These are phyloP conservation scores for Candolleomyces efflorescens DNA, from an alignment of 768 basidiomycete species.

Conservation along the genomic window DNA sequence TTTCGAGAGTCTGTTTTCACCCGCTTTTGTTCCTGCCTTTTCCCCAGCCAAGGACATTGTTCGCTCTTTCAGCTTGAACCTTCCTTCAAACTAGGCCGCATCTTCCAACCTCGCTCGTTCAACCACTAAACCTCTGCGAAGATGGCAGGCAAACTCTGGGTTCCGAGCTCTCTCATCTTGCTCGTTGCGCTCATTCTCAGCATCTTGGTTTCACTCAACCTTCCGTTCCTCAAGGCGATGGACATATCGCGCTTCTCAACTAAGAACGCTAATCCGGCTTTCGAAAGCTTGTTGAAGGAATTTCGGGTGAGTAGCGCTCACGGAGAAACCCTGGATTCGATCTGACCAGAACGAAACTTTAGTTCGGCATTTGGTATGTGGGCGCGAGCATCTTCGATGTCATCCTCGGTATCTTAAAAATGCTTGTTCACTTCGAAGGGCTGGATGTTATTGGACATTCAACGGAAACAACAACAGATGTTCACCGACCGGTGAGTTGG, in stretches of 20 bases:
- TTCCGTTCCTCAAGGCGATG: constrained; percentile 62
- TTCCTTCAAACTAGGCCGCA: not conserved
- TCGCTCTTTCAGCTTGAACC: not conserved
- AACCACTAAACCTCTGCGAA: not conserved
- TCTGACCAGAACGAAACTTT: not conserved
- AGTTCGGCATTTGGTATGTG: constrained; percentile 70
- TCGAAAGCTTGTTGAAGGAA: constrained; percentile 32
- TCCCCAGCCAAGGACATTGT: too few relatives aligned
- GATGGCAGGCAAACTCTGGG: constrained; percentile 48
- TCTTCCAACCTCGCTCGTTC: not conserved
- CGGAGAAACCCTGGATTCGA: not conserved
- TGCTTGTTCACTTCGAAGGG: constrained; percentile 35
- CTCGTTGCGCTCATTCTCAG: constrained; percentile 47
- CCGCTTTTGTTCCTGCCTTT: too few relatives aligned
- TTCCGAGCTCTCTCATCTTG: constrained; percentile 38
- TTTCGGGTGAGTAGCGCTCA: not conserved
- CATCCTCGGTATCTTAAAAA: not conserved
- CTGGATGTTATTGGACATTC: constrained; percentile 49
- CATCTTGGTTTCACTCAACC: constrained; percentile 64
- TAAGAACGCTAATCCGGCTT: constrained; percentile 5
- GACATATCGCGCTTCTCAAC: constrained; percentile 52
- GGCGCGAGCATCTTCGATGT: constrained; percentile 7
- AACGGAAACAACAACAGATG: constrained; percentile 43
- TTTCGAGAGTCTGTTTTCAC: too few relatives aligned
- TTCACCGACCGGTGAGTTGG: constrained; percentile 37